A percentile compares a stretch with the other conserved stretches of the same genome.
Evolutionary conservation across 75 land plant genomes (phyloP).

Genomic region (Sequoia sempervirens): DNA sequence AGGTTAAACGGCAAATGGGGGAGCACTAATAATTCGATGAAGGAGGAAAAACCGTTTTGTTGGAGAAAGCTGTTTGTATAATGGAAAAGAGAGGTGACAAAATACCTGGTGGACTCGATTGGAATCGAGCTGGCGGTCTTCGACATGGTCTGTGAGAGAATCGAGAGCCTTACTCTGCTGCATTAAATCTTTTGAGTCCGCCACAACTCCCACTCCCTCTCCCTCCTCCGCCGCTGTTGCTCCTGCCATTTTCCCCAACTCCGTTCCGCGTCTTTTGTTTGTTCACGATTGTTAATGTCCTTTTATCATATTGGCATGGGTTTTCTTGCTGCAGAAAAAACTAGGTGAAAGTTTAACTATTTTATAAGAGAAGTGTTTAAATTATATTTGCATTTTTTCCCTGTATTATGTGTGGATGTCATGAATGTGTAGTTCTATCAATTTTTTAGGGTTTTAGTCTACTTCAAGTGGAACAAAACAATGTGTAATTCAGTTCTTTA

Average conservation of each 20-base stretch:
- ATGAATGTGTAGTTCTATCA: too few relatives aligned
- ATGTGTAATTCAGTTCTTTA: too few relatives aligned
- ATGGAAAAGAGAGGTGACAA: not conserved
- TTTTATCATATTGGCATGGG: too few relatives aligned
- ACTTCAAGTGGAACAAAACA: too few relatives aligned
- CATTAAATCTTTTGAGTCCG: constrained; percentile 82
- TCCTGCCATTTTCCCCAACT: not conserved
- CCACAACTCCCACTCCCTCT: constrained; percentile 20
- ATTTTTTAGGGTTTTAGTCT: too few relatives aligned
- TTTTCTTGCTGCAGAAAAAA: too few relatives aligned
- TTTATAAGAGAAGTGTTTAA: too few relatives aligned
- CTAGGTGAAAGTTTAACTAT: too few relatives aligned
- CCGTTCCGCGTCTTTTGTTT: not conserved
- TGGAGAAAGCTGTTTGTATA: not conserved
- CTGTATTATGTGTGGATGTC: too few relatives aligned
- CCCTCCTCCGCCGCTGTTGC: constrained; percentile 24
- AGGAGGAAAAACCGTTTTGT: not conserved
- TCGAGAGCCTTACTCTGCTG: constrained; percentile 97
- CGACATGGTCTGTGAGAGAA: constrained; percentile 94
- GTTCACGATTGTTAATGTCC: not conserved
- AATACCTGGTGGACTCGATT: constrained; percentile 78
- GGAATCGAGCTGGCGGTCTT: constrained; percentile 94
- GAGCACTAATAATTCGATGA: not conserved
- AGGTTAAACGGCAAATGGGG: not conserved
- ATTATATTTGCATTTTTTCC: too few relatives aligned